These are phyloP conservation scores for Populus hybrid DNA, from an alignment of 441 rosid species.

Conservation along the genomic window DNA sequence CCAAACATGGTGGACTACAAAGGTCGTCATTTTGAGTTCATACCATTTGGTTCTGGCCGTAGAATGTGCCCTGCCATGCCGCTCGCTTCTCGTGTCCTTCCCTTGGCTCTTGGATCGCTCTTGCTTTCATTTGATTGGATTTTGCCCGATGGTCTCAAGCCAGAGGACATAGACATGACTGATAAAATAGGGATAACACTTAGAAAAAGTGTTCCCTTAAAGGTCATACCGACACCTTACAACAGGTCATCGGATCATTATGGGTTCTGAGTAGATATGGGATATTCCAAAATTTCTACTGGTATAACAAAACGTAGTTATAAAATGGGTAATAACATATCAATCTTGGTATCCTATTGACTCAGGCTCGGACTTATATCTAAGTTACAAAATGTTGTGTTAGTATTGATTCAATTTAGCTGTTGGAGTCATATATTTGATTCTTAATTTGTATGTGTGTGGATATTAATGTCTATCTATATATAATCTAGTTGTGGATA, in stretches of 20 bases:
- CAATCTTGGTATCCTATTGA: too few species aligned
- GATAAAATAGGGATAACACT: slow-evolving; percentile 64
- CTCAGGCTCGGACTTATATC: too few species aligned
- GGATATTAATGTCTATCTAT: too few species aligned
- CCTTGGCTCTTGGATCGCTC: slow-evolving; percentile 50
- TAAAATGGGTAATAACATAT: too few species aligned
- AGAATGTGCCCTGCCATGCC: slow-evolving; percentile 52
- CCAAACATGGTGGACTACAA: slow-evolving; percentile 31
- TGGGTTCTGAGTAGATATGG: background rate
- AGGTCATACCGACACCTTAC: slow-evolving; percentile 39
- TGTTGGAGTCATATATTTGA: too few species aligned
- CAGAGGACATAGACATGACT: slow-evolving; percentile 55
- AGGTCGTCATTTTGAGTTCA: slow-evolving; percentile 47
- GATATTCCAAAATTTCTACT: background rate
- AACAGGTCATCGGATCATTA: background rate
- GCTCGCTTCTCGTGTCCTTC: slow-evolving; percentile 55
- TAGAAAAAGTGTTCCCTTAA: slow-evolving; percentile 53
- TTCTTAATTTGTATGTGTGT: too few species aligned
- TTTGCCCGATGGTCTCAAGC: slow-evolving; percentile 31
- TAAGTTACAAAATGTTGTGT: too few species aligned
- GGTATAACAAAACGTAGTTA: background rate
- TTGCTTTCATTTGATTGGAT: slow-evolving; percentile 58
- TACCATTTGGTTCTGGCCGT: slow-evolving; percentile 58
- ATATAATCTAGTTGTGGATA: too few species aligned
- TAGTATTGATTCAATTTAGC: too few species aligned